Conservation (phyloP, 2,329 filamentous ascomycete species). For the Fusarium liriodendri region DNA sequence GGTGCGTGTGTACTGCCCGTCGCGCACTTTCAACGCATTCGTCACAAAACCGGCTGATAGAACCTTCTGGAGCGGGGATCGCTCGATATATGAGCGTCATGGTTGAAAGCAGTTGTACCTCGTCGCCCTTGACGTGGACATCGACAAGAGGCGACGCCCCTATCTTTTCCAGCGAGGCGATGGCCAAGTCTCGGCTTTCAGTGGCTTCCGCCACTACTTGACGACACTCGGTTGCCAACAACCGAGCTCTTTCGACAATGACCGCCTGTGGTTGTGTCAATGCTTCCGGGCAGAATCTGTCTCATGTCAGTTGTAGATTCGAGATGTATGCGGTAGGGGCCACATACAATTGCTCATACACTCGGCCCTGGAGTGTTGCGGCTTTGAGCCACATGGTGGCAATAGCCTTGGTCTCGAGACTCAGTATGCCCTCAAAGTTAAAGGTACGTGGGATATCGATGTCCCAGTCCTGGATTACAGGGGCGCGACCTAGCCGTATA, state of each 20-base stretch:
- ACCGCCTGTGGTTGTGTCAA: slow-evolving; percentile 53
- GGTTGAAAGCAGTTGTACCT: slow-evolving; percentile 60
- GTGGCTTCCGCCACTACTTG: slow-evolving; percentile 51
- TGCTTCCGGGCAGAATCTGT: slow-evolving; percentile 63
- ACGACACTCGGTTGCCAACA: slow-evolving; percentile 53
- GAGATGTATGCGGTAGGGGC: neutral
- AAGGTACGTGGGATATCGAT: slow-evolving; percentile 61
- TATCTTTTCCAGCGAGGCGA: slow-evolving; percentile 51
- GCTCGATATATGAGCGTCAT: slow-evolving; percentile 65
- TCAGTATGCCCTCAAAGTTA: slow-evolving; percentile 55
- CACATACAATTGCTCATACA: slow-evolving; percentile 63
- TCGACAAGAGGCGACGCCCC: slow-evolving; percentile 55
- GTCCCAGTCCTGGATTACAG: slow-evolving; percentile 69
- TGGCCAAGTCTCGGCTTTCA: slow-evolving; percentile 49
- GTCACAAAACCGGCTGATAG: slow-evolving; percentile 57
- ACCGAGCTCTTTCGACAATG: slow-evolving; percentile 53
- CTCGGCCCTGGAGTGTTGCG: slow-evolving; percentile 66
- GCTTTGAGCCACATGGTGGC: slow-evolving; percentile 66
- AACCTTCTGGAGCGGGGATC: slow-evolving; percentile 58
- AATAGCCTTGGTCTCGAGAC: slow-evolving; percentile 49
- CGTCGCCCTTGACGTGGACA: slow-evolving; percentile 59
- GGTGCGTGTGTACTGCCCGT: slow-evolving; percentile 59
- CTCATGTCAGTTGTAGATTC: slow-evolving; percentile 3
- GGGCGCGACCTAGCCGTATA: slow-evolving; percentile 68
- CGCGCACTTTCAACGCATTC: slow-evolving; percentile 63